Percentiles rank a stretch among this genome's conserved stretches.
Conservation (phyloP, 257 asterid species). For the Solanum chiquidenum region DNA sequence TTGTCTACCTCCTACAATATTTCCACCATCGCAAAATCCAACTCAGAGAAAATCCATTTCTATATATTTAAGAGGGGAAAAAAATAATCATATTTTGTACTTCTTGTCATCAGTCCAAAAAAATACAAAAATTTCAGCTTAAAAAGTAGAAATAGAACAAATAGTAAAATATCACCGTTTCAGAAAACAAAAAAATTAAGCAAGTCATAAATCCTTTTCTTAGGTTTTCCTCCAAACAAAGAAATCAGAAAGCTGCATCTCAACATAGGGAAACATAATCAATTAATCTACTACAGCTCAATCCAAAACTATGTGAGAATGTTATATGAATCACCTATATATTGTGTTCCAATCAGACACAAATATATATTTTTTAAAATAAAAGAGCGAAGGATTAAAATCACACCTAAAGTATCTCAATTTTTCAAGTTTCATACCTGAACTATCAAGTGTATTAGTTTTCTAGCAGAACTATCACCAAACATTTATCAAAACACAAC, state of each 20-base stretch:
- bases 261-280: not conserved
- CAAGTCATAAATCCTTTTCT: not conserved
- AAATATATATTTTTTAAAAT: not conserved
- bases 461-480: not conserved
- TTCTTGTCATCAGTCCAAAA: not conserved
- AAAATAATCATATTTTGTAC: not conserved
- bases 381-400: not conserved
- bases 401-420: not conserved
- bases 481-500: too few species aligned
- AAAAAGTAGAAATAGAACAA: too few species aligned
- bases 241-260: not conserved
- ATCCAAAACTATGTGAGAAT: not conserved
- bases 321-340: not conserved
- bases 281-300: not conserved
- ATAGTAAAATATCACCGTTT: not conserved
- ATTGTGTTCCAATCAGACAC: not conserved
- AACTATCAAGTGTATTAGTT: not conserved
- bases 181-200: not conserved
- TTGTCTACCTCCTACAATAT: conserved; percentile 22
- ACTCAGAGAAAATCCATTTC: not conserved
- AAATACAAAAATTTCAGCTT: too few species aligned
- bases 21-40: not conserved
- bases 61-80: not conserved
- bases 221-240: not conserved
- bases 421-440: not conserved